Evolutionary conservation across 495 filamentous ascomycete species (phyloP), one percentile per base, ranked within the genome.

Genomic region (Usnea hakonensis): DNA sequence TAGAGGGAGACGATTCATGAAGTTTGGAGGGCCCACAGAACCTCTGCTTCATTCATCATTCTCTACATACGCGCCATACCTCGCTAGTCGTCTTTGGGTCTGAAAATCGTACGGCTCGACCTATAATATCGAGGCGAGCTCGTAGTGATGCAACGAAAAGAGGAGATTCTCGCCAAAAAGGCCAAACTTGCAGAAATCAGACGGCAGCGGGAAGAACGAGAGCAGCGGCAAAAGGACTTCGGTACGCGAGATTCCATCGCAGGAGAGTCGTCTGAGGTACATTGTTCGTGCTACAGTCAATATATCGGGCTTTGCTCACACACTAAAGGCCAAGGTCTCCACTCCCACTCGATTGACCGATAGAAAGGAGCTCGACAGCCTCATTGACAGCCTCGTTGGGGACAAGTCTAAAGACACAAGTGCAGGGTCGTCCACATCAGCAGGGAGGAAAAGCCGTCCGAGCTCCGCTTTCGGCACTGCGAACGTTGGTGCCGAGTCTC

Each of bases 121-220:
- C 30, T 8, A 6, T 21, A 21, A 1, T 11, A 16, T 37, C 19
- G 11, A 41, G n/a, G 38, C 40, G 3, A 28, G 14, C 5, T 5
- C 8, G 1, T 37, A 11, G 57, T 19, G 19, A 69, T 69, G 77
- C 86, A 90, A 78, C 87, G 91, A 65, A 87, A 87, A 76, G 91
- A 94, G 77, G 94, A 97, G 77, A 95, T 99, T 68, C 77, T 90
- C 52, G 90, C 89, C 64, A 99, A 97, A 76, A 87, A 86, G 77
- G 92, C 91, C 36, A 95, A 89, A 79, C 90, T 99, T 67, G 92
- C 87, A 33, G 95, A 97, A 80, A 82, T 99, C 66, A 96, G 96
- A 75, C 84, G 90, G 61, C 91, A 96, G 71, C 84, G 92, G 65
- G 68, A 70, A 40, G 68, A 69, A 46, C 44, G 68, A 44, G 90